Percentiles rank a stretch among this genome's conserved stretches.
These are phyloP conservation scores for Hemileccinum rubropunctum DNA, from an alignment of 768 basidiomycete genomes.

Conservation along the genomic window DNA sequence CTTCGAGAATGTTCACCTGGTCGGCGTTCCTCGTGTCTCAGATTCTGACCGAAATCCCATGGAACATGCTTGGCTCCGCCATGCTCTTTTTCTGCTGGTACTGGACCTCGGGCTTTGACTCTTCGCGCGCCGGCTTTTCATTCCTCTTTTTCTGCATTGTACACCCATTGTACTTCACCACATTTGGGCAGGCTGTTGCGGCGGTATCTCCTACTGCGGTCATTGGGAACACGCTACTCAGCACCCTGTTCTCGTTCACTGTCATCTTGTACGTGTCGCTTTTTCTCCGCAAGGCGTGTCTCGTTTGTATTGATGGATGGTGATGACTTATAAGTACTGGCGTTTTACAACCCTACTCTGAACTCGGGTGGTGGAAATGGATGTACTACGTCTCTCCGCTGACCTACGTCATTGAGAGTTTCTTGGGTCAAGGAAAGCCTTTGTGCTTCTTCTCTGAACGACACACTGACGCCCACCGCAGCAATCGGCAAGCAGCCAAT, in stretches of 20 bases:
- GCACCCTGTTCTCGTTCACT: conserved; percentile 38
- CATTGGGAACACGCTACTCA: conserved; percentile 40
- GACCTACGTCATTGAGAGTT: conserved; percentile 50
- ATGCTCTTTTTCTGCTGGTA: conserved; percentile 50
- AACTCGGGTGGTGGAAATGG: conserved; percentile 33
- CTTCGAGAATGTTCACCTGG: conserved; percentile 65
- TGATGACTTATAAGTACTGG: conserved; percentile 36
- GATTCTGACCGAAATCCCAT: conserved; percentile 45
- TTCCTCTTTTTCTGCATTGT: conserved; percentile 37
- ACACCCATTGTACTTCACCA: conserved; percentile 44
- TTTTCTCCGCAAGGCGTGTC: not conserved
- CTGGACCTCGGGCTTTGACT: conserved; percentile 42
- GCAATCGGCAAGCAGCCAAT: conserved; percentile 43
- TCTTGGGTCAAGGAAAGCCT: conserved; percentile 26
- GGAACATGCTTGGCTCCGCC: conserved; percentile 40
- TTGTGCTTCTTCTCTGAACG: no score
- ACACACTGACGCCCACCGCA: conserved; percentile 10
- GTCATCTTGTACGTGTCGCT: conserved; percentile 35
- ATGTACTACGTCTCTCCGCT: conserved; percentile 47
- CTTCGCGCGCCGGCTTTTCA: conserved; percentile 16
- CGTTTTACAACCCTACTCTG: conserved; percentile 44
- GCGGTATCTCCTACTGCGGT: conserved; percentile 40
- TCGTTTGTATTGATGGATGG: not conserved
- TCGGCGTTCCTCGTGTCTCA: conserved; percentile 53
- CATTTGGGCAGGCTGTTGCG: conserved; percentile 41